A percentile compares a stretch with the other conserved stretches of the same genome.
phyloP scores from a whole-genome alignment of 306 rosid genomes.

The Malus orientalis region DNA sequence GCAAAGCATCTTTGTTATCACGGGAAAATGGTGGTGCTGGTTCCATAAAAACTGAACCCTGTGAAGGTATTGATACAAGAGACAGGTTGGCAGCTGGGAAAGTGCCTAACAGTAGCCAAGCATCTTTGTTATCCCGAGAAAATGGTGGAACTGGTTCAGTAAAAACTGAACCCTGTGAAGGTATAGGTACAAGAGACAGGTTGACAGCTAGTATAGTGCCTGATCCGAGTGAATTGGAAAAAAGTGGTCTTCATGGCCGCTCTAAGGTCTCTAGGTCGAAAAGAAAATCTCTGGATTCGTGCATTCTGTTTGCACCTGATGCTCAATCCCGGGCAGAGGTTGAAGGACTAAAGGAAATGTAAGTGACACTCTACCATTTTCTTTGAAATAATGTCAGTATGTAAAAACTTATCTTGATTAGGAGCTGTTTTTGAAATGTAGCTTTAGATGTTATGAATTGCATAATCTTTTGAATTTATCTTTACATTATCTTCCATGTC shows the following conservation, averaged over 20 bases:
- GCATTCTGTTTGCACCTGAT: conserved; percentile 61
- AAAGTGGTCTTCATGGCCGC: conserved; percentile 23
- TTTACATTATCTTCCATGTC: neutral
- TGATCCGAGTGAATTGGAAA: conserved; percentile 32
- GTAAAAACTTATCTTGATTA: neutral
- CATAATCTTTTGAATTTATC: neutral
- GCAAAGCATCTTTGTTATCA: conserved; percentile 21
- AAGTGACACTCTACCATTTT: conserved; percentile 17
- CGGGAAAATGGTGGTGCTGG: conserved; percentile 31
- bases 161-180: conserved; percentile 31
- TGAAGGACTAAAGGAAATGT: conserved; percentile 64
- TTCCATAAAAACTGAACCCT: conserved; percentile 32
- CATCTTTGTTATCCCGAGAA: conserved; percentile 27
- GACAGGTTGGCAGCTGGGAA: conserved; percentile 21
- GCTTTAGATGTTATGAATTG: neutral
- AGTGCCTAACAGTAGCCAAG: conserved; percentile 22
- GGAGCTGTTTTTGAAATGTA: neutral
- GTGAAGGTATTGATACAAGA: conserved; percentile 25
- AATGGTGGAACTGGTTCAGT: conserved; percentile 30
- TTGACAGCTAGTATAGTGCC: conserved; percentile 22
- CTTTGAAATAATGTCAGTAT: neutral
- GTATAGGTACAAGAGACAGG: conserved; percentile 25
- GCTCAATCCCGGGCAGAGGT: conserved; percentile 50
- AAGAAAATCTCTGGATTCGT: conserved; percentile 40
- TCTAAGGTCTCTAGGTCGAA: conserved; percentile 36